These are phyloP conservation scores for Candida nonsorbophila DNA, from an alignment of 805 yeast genomes.

Conservation along the genomic window DNA sequence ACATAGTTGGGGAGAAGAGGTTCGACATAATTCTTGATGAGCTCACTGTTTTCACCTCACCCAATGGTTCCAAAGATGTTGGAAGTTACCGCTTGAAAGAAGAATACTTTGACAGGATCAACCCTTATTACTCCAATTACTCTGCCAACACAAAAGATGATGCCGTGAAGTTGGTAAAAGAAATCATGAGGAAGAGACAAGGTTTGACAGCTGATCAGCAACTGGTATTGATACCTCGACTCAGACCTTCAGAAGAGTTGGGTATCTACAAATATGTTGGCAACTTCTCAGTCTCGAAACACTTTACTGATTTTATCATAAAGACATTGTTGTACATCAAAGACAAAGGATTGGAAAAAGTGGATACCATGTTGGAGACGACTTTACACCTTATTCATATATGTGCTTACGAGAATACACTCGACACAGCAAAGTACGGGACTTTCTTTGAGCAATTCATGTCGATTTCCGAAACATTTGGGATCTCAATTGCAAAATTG, in stretches of 20 bases:
- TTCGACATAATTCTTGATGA: slow-evolving; percentile 52
- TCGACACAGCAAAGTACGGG: slow-evolving; percentile 25
- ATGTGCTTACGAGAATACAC: slow-evolving; percentile 28
- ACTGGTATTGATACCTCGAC: slow-evolving; percentile 54
- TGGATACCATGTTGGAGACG: slow-evolving; percentile 55
- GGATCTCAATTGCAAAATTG: slow-evolving; percentile 31
- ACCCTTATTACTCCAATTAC: slow-evolving; percentile 77
- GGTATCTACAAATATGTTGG: slow-evolving; percentile 42
- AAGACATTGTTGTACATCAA: slow-evolving; percentile 40
- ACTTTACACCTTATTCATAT: slow-evolving; percentile 67
- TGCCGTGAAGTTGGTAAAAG: slow-evolving; percentile 61
- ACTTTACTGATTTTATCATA: slow-evolving; percentile 51
- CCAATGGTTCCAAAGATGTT: slow-evolving; percentile 28
- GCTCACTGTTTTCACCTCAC: slow-evolving; percentile 27
- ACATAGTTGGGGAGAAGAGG: slow-evolving; percentile 61
- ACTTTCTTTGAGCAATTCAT: slow-evolving; percentile 22
- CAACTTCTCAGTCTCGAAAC: slow-evolving; percentile 45
- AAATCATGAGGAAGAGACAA: slow-evolving; percentile 34
- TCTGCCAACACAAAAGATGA: slow-evolving; percentile 78
- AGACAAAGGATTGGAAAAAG: slow-evolving; percentile 29
- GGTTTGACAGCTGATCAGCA: slow-evolving; percentile 37
- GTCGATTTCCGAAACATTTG: slow-evolving; percentile 25
- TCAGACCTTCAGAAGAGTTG: slow-evolving; percentile 21
- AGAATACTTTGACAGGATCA: slow-evolving; percentile 24
- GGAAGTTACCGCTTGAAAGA: slow-evolving; percentile 35